A percentile compares a stretch with the other conserved stretches of the same genome.
Conservation (phyloP, 805 yeast species). For the Yamadazyma sp. region DNA sequence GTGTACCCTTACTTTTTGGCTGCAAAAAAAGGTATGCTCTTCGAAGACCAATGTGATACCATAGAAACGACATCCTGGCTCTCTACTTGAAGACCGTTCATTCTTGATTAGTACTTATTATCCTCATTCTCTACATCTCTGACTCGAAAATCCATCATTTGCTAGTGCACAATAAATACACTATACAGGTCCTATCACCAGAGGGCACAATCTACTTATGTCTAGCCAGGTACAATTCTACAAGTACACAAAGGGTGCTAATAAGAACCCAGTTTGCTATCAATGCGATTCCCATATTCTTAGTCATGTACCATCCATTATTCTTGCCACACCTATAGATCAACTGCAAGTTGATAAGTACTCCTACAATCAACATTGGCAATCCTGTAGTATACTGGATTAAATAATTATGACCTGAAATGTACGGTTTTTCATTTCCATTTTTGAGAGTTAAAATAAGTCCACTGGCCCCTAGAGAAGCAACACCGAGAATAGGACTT, state of each 20-base stretch:
- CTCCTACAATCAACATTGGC: constrained; percentile 19
- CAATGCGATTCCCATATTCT: constrained; percentile 31
- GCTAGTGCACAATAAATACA: too few species aligned
- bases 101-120: too few species aligned
- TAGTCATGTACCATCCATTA: constrained; percentile 35
- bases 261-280: constrained; percentile 31
- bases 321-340: constrained; percentile 21
- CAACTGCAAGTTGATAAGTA: constrained; percentile 23
- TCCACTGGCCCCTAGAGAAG: constrained; percentile 82
- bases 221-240: too few species aligned
- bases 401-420: constrained; percentile 4
- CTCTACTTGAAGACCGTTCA: too few species aligned
- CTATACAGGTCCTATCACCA: too few species aligned
- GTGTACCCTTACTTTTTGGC: too few species aligned
- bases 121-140: too few species aligned
- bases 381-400: constrained; percentile 21
- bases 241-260: constrained; percentile 26
- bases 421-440: constrained; percentile 7
- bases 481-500: constrained; percentile 77
- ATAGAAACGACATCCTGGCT: too few species aligned
- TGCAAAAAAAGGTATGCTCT: too few species aligned
- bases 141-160: too few species aligned
- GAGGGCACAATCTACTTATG: too few species aligned
- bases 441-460: constrained; percentile 26
- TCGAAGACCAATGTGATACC: too few species aligned